Evolutionary conservation across 1,284 basidiomycete species (phyloP).

Genomic region (Sporisorium iseilematis-ciliati): DNA sequence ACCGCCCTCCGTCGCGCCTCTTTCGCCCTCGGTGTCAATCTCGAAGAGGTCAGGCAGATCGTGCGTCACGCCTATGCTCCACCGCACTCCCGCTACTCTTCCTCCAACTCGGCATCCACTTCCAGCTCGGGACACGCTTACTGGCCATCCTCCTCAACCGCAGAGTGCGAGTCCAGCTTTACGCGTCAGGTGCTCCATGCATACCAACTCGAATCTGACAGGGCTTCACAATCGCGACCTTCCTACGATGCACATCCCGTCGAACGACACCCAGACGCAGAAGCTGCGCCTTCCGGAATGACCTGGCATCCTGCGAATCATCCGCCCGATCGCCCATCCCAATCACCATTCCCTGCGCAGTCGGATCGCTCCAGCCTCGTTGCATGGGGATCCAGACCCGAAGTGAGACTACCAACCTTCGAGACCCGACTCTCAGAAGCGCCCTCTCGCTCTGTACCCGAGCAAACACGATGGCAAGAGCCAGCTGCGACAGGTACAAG

Average conservation of each 20-base stretch:
- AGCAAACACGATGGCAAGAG: conserved; percentile 10
- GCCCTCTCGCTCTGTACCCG: neutral
- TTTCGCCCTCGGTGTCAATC: conserved; percentile 23
- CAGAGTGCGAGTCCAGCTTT: conserved; percentile 13
- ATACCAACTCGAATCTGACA: conserved; percentile 23
- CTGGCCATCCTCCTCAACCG: neutral
- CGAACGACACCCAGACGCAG: neutral
- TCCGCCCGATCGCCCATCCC: neutral
- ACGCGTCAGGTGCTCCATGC: conserved; percentile 30
- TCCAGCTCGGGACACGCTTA: conserved; percentile 13
- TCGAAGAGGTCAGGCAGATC: conserved; percentile 29
- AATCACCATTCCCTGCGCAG: neutral
- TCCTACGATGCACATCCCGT: conserved; percentile 7
- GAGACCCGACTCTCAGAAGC: conserved; percentile 6
- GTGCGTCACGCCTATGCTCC: conserved; percentile 22
- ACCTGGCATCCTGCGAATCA: neutral
- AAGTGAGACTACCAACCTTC: conserved; percentile 2
- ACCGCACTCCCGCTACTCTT: conserved; percentile 3
- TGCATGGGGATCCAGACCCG: conserved; percentile 13
- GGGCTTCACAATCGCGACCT: conserved; percentile 12
- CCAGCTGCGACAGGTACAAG: neutral
- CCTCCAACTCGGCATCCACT: conserved; percentile 12
- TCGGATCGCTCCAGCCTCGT: conserved; percentile 12
- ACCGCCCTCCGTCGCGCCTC: conserved; percentile 32
- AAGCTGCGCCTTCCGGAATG: conserved; percentile 9